Evolutionary conservation across 75 land plant species (phyloP).

Genomic region (Cunninghamia lanceolata): DNA sequence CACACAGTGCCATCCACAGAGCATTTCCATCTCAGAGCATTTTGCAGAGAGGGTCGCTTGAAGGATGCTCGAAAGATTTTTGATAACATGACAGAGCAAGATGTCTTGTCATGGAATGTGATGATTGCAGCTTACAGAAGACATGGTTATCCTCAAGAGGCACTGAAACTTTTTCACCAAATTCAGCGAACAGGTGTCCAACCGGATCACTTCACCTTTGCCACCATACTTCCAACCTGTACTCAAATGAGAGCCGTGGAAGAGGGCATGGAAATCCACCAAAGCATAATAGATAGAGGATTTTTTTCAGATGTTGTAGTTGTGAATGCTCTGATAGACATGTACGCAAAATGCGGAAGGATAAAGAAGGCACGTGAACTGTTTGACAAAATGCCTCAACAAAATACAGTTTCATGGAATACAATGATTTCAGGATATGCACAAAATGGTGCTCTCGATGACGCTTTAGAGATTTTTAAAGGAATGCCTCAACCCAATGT

Average conservation of each 20-base stretch:
- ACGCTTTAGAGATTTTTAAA: conserved; percentile 11
- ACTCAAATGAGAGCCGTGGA: conserved; percentile 13
- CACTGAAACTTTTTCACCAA: conserved; percentile 13
- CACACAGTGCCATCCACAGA: too few species aligned
- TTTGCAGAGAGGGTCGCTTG: background rate
- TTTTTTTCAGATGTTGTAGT: conserved; percentile 14
- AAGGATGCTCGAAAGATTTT: conserved; percentile 19
- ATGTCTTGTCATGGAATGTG: conserved; percentile 26
- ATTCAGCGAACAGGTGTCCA: conserved; percentile 17
- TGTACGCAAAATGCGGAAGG: conserved; percentile 27
- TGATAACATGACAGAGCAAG: conserved; percentile 10
- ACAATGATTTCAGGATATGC: conserved; percentile 17
- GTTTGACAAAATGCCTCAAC: conserved; percentile 9
- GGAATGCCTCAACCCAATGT: conserved; percentile 4
- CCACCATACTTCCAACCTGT: conserved; percentile 21
- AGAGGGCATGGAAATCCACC: conserved; percentile 23
- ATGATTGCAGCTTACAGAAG: conserved; percentile 27
- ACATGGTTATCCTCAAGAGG: conserved; percentile 13
- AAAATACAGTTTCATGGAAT: conserved; percentile 13
- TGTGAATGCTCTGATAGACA: conserved; percentile 27
- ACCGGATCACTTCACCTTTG: conserved; percentile 24
- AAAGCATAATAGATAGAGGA: conserved; percentile 3
- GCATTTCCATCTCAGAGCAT: too few species aligned
- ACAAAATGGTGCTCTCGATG: conserved; percentile 2
- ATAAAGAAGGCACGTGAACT: conserved; percentile 10